phyloP scores from a whole-genome alignment of 225 moss, liverwort and hornwort genomes.

The Polytrichum commune region DNA sequence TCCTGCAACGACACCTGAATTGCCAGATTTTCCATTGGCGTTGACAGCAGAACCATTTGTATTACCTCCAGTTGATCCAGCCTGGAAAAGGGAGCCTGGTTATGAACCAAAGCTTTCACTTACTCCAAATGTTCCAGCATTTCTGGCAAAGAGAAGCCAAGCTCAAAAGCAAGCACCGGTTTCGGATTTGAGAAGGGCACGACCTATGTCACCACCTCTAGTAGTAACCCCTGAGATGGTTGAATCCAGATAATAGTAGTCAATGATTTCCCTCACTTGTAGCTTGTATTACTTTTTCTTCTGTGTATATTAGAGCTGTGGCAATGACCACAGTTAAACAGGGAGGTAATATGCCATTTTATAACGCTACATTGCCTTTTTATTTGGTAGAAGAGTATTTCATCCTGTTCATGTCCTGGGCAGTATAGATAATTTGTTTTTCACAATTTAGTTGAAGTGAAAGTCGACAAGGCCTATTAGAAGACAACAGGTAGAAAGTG shows the following conservation, averaged over 20 bases:
- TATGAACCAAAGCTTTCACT: conserved; percentile 25
- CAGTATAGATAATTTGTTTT: too few species aligned
- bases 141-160: conserved; percentile 22
- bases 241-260: conserved; percentile 31
- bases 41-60: conserved; percentile 27
- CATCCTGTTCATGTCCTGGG: too few species aligned
- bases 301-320: too few species aligned
- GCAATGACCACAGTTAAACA: too few species aligned
- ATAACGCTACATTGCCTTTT: too few species aligned
- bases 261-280: too few species aligned
- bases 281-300: too few species aligned
- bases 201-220: conserved; percentile 26
- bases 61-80: conserved; percentile 25
- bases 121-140: conserved; percentile 21
- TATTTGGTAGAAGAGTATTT: too few species aligned
- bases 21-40: conserved; percentile 45
- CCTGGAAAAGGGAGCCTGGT: conserved; percentile 32
- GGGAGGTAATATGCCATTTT: too few species aligned
- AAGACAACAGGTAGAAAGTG: too few species aligned
- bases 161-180: conserved; percentile 14
- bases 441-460: too few species aligned
- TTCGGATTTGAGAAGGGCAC: conserved; percentile 32
- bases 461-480: too few species aligned
- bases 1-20: conserved; percentile 25
- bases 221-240: conserved; percentile 32